Percentiles rank a stretch among this genome's conserved stretches.
These are phyloP conservation scores for Corynascus novoguineensis DNA, from an alignment of 495 filamentous ascomycete species.

Conservation along the genomic window DNA sequence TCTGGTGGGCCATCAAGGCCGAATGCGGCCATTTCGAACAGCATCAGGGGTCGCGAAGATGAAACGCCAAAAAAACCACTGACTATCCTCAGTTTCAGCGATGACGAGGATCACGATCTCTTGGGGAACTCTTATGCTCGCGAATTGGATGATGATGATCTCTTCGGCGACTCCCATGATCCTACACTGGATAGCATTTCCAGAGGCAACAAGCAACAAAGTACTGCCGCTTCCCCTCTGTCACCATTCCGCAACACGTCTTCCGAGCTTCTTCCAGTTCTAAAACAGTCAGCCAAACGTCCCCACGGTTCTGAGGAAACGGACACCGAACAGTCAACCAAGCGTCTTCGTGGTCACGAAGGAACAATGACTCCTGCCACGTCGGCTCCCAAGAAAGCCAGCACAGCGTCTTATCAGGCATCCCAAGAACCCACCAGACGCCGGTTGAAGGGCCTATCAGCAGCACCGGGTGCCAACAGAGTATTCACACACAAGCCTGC, in stretches of 20 bases:
- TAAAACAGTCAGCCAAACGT: not conserved
- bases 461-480: conserved; percentile 19
- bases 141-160: not conserved
- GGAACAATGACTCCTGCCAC: not conserved
- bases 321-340: not conserved
- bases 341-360: not conserved
- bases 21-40: not conserved
- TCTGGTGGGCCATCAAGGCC: too few relatives aligned
- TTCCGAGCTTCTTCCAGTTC: not conserved
- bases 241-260: not conserved
- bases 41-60: conserved; percentile 1
- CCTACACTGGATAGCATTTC: not conserved
- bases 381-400: not conserved
- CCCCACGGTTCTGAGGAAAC: not conserved
- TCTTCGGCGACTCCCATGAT: conserved; percentile 4
- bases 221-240: not conserved
- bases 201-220: not conserved
- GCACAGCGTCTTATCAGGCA: not conserved
- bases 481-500: not conserved
- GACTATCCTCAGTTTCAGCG: conserved; percentile 21
- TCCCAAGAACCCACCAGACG: not conserved
- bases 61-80: conserved; percentile 16
- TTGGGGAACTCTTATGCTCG: conserved; percentile 1
- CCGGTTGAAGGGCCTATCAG: conserved; percentile 10
- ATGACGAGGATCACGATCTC: conserved; percentile 15